Evolutionary conservation across 192 early-diverging fungal species (phyloP).

Genomic region (Spizellomyces punctatus): DNA sequence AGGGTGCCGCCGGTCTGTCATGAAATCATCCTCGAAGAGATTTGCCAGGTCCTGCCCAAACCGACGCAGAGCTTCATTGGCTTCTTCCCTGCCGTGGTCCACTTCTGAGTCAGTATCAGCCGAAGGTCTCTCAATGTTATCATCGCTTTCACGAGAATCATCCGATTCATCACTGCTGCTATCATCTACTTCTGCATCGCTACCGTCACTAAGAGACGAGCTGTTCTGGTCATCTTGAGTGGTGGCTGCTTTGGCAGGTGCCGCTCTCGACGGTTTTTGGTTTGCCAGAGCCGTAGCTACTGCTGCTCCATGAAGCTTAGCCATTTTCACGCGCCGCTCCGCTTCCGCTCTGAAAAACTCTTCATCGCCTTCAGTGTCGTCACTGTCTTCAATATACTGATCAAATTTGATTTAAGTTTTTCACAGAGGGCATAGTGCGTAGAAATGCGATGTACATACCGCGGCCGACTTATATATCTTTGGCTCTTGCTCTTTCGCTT

Average conservation of each 20-base stretch:
- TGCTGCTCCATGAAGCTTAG: not conserved
- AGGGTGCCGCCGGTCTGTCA: no score
- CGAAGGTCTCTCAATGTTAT: not conserved
- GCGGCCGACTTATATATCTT: not conserved
- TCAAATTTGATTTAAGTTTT: conserved; percentile 16
- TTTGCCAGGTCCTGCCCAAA: conserved; percentile 6
- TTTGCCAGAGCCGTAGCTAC: no score
- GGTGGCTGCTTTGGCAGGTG: no score
- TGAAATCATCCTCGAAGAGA: not conserved
- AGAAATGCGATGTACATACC: not conserved
- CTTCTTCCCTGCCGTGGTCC: no score
- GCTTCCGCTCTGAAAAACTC: conserved; percentile 46
- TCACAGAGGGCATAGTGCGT: no score
- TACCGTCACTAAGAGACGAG: no score
- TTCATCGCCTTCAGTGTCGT: conserved; percentile 46
- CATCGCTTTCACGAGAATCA: not conserved
- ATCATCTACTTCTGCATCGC: no score
- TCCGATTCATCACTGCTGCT: not conserved
- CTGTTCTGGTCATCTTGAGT: no score
- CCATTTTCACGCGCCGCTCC: conserved; percentile 8
- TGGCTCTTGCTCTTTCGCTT: not conserved
- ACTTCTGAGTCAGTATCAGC: no score
- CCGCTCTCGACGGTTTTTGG: no score
- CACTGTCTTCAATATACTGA: conserved; percentile 54
- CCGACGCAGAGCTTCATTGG: no score